These are phyloP conservation scores for Odontarrhena argentea DNA, from an alignment of 345 rosid species.

Conservation along the genomic window DNA sequence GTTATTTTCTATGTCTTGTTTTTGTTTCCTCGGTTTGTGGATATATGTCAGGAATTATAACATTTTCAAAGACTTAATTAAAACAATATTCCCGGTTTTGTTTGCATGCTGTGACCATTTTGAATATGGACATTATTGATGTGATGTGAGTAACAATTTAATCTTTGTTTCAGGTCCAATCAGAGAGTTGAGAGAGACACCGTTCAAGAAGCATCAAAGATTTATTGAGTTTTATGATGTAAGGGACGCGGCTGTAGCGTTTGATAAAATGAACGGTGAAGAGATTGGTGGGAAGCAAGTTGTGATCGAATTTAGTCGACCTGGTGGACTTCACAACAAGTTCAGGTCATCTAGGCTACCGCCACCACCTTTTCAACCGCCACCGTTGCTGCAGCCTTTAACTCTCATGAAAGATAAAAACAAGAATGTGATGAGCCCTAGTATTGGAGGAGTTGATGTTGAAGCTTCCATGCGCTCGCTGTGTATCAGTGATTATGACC, in stretches of 20 bases:
- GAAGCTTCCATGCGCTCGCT: slow-evolving; percentile 46
- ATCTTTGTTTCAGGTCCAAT: slow-evolving; percentile 46
- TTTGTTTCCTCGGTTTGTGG: slow-evolving; percentile 37
- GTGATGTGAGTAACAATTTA: neutral
- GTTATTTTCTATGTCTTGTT: slow-evolving; percentile 53
- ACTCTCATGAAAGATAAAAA: slow-evolving; percentile 8
- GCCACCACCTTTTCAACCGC: slow-evolving; percentile 22
- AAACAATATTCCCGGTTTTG: neutral
- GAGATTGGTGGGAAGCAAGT: slow-evolving; percentile 69
- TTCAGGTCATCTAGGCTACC: slow-evolving; percentile 40
- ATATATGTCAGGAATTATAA: slow-evolving; percentile 30
- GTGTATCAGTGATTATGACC: slow-evolving; percentile 26
- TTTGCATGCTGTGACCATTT: slow-evolving; percentile 4
- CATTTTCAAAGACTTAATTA: slow-evolving; percentile 24
- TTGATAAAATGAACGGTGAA: slow-evolving; percentile 70
- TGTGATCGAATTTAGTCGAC: slow-evolving; percentile 84
- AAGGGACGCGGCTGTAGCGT: slow-evolving; percentile 83
- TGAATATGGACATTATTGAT: neutral
- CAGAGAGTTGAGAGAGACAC: slow-evolving; percentile 91
- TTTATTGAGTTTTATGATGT: slow-evolving; percentile 86
- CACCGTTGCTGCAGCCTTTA: slow-evolving; percentile 15
- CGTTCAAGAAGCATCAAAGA: slow-evolving; percentile 81
- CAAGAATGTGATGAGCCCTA: slow-evolving; percentile 34
- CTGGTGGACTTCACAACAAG: slow-evolving; percentile 76
- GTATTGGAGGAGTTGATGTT: slow-evolving; percentile 20